Conservation (phyloP, 257 asterid species). For the Solanum megistacrolobum region DNA sequence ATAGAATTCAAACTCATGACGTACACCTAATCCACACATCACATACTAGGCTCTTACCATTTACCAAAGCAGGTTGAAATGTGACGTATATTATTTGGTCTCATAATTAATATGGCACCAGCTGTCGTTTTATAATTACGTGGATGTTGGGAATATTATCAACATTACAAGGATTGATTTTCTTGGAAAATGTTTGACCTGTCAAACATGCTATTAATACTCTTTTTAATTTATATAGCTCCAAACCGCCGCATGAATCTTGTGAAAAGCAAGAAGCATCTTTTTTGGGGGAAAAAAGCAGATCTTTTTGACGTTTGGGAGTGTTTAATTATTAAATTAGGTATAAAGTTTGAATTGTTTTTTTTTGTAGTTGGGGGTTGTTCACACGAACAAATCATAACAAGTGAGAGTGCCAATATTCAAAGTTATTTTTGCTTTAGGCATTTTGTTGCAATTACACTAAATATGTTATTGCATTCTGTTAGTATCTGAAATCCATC, state of each 20-base stretch:
- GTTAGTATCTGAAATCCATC: neutral
- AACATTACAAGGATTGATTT: neutral
- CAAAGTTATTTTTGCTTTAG: neutral
- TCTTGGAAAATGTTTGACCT: conserved; percentile 5
- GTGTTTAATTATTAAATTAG: neutral
- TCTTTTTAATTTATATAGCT: neutral
- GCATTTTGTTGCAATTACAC: neutral
- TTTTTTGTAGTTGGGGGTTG: neutral
- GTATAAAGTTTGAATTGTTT: neutral
- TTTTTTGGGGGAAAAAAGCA: neutral
- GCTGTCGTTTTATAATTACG: neutral
- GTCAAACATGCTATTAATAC: neutral
- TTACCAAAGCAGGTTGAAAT: neutral
- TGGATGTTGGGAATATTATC: conserved; percentile 5
- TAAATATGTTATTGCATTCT: neutral
- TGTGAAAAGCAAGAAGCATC: conserved; percentile 10
- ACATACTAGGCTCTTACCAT: neutral
- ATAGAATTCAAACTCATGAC: neutral
- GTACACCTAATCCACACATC: neutral
- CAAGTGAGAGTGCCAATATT: neutral
- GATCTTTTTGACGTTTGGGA: neutral
- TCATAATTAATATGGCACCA: neutral
- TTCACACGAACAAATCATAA: neutral
- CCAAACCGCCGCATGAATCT: conserved; percentile 15
- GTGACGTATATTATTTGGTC: neutral